Conservation (phyloP, 176 grass and related monocot species). For the Raddia guianensis region DNA sequence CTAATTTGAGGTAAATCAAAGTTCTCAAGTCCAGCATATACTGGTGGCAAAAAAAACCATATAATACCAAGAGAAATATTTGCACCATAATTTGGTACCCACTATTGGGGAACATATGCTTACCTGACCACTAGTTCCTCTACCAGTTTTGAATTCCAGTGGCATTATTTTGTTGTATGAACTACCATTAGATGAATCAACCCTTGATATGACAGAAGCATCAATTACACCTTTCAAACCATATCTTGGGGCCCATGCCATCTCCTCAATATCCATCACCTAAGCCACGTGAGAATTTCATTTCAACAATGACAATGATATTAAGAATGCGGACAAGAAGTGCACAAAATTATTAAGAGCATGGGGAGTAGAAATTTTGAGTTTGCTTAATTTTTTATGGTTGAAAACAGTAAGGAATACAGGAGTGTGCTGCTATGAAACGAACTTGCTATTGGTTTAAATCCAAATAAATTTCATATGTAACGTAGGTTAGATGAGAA, state of each 20-base stretch:
- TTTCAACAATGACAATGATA: conserved; percentile 34
- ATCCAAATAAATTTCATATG: conserved; percentile 25
- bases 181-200: conserved; percentile 53
- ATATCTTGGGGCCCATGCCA: conserved; percentile 95
- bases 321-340: conserved; percentile 4
- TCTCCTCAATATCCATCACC: conserved; percentile 98
- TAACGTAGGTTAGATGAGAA: conserved; percentile 23
- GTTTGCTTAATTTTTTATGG: background rate
- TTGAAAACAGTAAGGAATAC: conserved; percentile 4
- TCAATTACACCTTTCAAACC: conserved; percentile 92
- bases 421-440: conserved; percentile 12
- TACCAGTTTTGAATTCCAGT: conserved; percentile 96
- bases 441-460: background rate
- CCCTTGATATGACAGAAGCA: conserved; percentile 72
- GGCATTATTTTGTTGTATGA: conserved; percentile 77
- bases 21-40: background rate
- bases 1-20: conserved; percentile 12
- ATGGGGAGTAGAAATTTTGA: background rate
- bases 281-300: conserved; percentile 46
- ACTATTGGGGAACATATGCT: conserved; percentile 38
- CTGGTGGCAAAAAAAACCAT: background rate
- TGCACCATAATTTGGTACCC: conserved; percentile 8
- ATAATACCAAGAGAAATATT: background rate
- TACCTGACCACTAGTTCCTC: conserved; percentile 91
- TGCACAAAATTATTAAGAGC: background rate